Percentiles rank a stretch among this genome's conserved stretches.
These are phyloP conservation scores for Hypoxylon cercidicola DNA, from an alignment of 495 filamentous ascomycete species.

Conservation along the genomic window DNA sequence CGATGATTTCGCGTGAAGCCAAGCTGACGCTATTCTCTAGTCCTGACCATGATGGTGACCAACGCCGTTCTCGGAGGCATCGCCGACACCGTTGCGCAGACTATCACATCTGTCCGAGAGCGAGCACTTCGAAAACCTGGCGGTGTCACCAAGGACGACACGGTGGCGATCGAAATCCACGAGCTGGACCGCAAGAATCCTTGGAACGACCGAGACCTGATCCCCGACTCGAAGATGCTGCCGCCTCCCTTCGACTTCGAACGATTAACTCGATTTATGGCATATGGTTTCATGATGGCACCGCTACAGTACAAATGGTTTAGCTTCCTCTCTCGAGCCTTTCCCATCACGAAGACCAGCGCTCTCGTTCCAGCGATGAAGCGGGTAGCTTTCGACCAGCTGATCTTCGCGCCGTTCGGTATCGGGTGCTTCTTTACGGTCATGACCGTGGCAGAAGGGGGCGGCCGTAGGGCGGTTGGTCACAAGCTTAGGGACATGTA, in stretches of 20 bases:
- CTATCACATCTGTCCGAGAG: constrained; percentile 83
- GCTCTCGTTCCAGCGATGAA: constrained; percentile 84
- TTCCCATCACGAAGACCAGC: constrained; percentile 82
- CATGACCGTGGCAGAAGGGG: constrained; percentile 97
- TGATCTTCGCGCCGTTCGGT: constrained; percentile 93
- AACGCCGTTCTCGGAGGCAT: constrained; percentile 94
- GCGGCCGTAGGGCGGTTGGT: constrained; percentile 79
- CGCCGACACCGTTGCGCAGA: constrained; percentile 94
- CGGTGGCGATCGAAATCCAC: constrained; percentile 87
- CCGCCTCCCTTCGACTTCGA: constrained; percentile 96
- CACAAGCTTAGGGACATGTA: constrained; percentile 95
- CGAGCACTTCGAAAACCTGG: constrained; percentile 69
- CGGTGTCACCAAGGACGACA: constrained; percentile 68
- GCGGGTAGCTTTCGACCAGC: constrained; percentile 90
- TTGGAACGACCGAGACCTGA: constrained; percentile 70
- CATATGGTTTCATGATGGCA: constrained; percentile 94
- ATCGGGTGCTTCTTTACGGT: constrained; percentile 91
- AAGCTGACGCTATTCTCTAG: constrained; percentile 51
- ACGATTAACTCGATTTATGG: constrained; percentile 91
- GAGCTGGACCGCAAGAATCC: constrained; percentile 88
- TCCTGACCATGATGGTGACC: constrained; percentile 97
- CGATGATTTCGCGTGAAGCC: constrained; percentile 1
- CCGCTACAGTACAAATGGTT: constrained; percentile 99
- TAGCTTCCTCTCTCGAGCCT: constrained; percentile 80
- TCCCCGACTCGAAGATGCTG: constrained; percentile 68